A percentile compares a stretch with the other conserved stretches of the same genome.
Conservation (phyloP, 2,329 filamentous ascomycete species). For the Colletotrichum sp. region DNA sequence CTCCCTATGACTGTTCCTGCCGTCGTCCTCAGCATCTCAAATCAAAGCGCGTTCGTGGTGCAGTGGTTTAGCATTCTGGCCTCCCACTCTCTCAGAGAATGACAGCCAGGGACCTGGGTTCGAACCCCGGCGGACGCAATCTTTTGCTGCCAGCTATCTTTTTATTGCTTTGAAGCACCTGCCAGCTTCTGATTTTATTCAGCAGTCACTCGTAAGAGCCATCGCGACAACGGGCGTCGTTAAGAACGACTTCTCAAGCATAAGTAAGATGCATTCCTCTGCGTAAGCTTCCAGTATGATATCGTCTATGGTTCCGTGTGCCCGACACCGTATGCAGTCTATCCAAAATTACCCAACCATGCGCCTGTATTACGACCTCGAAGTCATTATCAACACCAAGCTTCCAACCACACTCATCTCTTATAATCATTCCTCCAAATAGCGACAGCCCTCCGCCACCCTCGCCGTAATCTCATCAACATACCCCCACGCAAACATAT, state of each 20-base stretch:
- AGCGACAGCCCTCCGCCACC: constrained; percentile 30
- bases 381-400: background rate
- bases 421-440: background rate
- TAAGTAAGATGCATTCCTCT: background rate
- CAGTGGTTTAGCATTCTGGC: constrained; percentile 21
- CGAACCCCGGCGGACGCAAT: constrained; percentile 18
- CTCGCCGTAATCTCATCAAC: constrained; percentile 28
- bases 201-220: fast-evolving
- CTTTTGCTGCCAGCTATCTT: background rate
- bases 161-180: background rate
- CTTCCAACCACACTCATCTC: too few species aligned
- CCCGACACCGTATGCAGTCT: background rate
- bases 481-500: constrained; percentile 41
- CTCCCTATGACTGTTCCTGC: background rate
- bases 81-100: background rate
- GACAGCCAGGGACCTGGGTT: constrained; percentile 16
- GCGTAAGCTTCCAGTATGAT: background rate
- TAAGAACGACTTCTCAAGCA: background rate
- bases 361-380: background rate
- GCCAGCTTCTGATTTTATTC: fast-evolving
- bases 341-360: background rate
- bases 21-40: background rate
- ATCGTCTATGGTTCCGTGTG: background rate
- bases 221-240: fast-evolving
- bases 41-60: constrained; percentile 14